Conservation (phyloP, 83 land plant species). For the Picea mariana region DNA sequence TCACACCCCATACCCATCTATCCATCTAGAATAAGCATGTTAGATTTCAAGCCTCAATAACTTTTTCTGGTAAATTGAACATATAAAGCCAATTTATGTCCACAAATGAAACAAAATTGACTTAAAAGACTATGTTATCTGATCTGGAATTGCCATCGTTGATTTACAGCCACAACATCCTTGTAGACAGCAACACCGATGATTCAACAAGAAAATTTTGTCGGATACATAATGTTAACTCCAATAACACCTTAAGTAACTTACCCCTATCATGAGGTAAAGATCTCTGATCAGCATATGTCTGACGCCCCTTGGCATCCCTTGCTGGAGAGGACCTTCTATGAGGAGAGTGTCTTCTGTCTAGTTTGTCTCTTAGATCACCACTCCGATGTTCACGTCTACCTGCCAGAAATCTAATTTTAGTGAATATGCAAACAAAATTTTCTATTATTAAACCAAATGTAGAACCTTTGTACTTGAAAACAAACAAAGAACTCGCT, state of each 20-base stretch:
- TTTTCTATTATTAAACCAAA: neutral
- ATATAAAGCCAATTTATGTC: conserved; percentile 3
- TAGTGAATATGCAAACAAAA: neutral
- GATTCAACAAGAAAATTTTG: conserved; percentile 1
- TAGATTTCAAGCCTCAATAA: neutral
- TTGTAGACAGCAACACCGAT: neutral
- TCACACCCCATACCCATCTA: neutral
- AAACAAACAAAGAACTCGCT: conserved; percentile 2
- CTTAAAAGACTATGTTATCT: neutral
- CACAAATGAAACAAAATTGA: neutral
- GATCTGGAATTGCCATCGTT: neutral
- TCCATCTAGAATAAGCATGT: neutral
- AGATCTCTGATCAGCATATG: conserved; percentile 27
- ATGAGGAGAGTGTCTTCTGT: conserved; percentile 63
- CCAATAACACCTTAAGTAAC: neutral
- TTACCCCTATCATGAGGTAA: conserved; percentile 31
- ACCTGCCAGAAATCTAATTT: conserved; percentile 34
- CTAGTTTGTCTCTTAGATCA: conserved; percentile 69
- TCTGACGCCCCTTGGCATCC: conserved; percentile 49
- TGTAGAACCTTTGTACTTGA: neutral
- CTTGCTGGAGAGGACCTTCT: conserved; percentile 47
- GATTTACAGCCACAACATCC: neutral
- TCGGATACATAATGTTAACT: neutral
- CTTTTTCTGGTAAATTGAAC: neutral
- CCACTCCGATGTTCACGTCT: conserved; percentile 55